These are phyloP conservation scores for Tripterygium wilfordii DNA, from an alignment of 177 flowering plant species.

Conservation along the genomic window DNA sequence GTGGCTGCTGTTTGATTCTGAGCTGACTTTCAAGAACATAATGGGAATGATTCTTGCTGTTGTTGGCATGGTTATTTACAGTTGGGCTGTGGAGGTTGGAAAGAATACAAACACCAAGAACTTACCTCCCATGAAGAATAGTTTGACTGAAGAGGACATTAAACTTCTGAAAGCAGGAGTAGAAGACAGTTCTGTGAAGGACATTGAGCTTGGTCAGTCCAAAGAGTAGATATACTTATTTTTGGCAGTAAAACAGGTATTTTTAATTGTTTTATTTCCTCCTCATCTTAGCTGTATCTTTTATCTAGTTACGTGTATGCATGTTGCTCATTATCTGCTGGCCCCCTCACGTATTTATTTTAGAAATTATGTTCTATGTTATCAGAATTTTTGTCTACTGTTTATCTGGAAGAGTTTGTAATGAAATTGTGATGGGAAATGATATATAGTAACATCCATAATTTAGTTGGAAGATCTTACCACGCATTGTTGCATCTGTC, in stretches of 20 bases:
- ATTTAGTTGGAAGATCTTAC: no score
- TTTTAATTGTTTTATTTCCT: not conserved
- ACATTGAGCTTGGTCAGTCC: conserved; percentile 57
- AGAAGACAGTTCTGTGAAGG: conserved; percentile 38
- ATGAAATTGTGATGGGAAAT: no score
- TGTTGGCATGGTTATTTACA: conserved; percentile 81
- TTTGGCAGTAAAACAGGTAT: not conserved
- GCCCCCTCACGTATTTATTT: conserved; percentile 3
- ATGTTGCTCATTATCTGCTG: not conserved
- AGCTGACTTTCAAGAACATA: conserved; percentile 67
- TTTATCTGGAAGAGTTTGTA: no score
- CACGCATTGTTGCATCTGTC: no score
- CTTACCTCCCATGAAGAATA: conserved; percentile 32
- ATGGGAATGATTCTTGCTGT: conserved; percentile 76
- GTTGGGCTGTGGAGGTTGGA: conserved; percentile 89
- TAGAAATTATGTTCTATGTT: conserved; percentile 2
- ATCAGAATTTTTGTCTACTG: conserved; percentile 1
- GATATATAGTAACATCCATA: no score
- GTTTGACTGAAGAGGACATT: conserved; percentile 82
- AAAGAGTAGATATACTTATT: conserved; percentile 13
- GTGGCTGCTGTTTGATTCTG: conserved; percentile 85
- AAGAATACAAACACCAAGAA: conserved; percentile 47
- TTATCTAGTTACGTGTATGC: conserved; percentile 2
- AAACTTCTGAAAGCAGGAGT: conserved; percentile 64
- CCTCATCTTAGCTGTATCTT: not conserved